Base-by-base conservation (phyloP, 345 rosid genomes). In the Heritiera littoralis region DNA sequence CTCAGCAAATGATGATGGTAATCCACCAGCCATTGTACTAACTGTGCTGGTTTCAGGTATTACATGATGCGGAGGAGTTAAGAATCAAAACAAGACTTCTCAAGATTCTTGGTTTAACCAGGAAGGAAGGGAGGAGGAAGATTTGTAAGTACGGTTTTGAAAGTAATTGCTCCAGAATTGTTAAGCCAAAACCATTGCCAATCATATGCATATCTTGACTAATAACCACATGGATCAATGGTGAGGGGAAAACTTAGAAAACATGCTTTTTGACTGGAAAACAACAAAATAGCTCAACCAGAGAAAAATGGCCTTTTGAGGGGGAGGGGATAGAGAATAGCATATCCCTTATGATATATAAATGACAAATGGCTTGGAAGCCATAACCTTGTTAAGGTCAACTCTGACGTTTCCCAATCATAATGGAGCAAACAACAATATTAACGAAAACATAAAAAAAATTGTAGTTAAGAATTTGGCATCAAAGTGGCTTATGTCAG, bases 301-400 rank as follows among this genome's bases (percentile, higher is more conserved):
- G 9, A 23, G n/a, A 23, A 69, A 48, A 69, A 20, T 1, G 18
- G 73, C 35, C 73, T 69, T 46, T 20, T 69, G 55, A 68, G 2
- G 1, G 38, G 38, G n/a, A 6, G 54, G 9, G 18, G 55, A 35
- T 12, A 11, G 55, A 69, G 17, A 46, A 46, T 20, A 69, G 23
- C 14, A 46, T 46, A 23, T 46, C 55, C 73, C 11, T 20, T 46
- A 7, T 12, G 18, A 56, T 79, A 74, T 88, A 73, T 76, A 81
- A n/a, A 40, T 70, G 45, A 35, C 38, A 35, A 35, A 3, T 3
- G 38, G 38, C 86, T 64, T 74, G 78, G 79, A 90, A 88, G 60
- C 81, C 80, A 61, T 82, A 4, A 68, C 54, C 72, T 45, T 20
- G 45, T 11, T 2, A 46, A 45, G 54, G 13, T 11, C 55, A 12